These are phyloP conservation scores for Eutrema heterophyllum DNA, from an alignment of 345 rosid genomes.

Conservation along the genomic window DNA sequence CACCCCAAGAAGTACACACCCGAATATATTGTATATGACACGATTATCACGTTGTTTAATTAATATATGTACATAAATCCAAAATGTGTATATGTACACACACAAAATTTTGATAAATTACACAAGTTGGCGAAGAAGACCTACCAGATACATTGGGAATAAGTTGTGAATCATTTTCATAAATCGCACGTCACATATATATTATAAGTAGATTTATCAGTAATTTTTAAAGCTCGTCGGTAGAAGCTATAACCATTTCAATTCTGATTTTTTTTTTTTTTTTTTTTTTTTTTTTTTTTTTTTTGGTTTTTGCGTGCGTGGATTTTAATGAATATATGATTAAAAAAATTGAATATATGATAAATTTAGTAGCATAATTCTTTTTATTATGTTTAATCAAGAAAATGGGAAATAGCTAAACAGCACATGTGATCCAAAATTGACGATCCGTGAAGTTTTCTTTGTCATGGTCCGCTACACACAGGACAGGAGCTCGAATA, in stretches of 20 bases:
- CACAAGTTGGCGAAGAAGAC: not conserved
- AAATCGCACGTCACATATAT: not conserved
- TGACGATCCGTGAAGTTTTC: slow-evolving; percentile 28
- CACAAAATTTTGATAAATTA: not conserved
- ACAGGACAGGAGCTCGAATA: slow-evolving; percentile 17
- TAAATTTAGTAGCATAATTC: not conserved
- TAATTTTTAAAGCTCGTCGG: not conserved
- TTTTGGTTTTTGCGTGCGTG: not conserved
- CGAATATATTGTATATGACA: not conserved
- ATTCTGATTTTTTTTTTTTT: not conserved
- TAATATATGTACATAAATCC: not conserved
- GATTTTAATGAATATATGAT: not conserved
- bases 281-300: not conserved
- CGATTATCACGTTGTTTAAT: slow-evolving; percentile 16
- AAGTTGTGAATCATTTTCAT: not conserved
- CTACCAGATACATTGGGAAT: not conserved
- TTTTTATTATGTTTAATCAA: not conserved
- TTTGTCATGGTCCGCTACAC: slow-evolving; percentile 31
- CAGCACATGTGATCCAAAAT: slow-evolving; percentile 23
- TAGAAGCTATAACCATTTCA: not conserved
- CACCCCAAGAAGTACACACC: slow-evolving; percentile 8
- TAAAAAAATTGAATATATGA: not conserved
- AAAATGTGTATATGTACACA: slow-evolving; percentile 4
- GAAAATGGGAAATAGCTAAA: not conserved
- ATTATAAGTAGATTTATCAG: no score